Evolutionary conservation across 2,329 filamentous ascomycete species (phyloP).

Genomic region (Aspergillus eucalypticola): DNA sequence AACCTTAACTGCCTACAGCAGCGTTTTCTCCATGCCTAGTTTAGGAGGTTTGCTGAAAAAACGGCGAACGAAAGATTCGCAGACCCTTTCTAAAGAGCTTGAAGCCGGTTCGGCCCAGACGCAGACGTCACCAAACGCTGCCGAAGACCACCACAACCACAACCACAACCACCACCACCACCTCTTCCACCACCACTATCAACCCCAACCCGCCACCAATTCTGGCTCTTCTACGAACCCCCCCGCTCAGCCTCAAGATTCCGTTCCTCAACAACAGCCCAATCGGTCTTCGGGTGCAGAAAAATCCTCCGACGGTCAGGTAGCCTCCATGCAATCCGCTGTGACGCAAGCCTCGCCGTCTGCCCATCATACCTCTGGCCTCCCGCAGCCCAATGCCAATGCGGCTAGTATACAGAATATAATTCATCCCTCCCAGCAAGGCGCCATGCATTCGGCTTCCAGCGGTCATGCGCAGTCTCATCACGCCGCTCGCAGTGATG

Average conservation of each 20-base stretch:
- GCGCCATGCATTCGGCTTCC: constrained; percentile 30
- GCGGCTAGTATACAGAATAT: constrained; percentile 80
- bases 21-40: constrained; percentile 71
- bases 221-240: background rate
- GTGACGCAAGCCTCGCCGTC: constrained; percentile 36
- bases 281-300: constrained; percentile 22
- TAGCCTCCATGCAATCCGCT: constrained; percentile 41
- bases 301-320: constrained; percentile 25
- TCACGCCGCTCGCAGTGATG: constrained; percentile 20
- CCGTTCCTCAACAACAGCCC: background rate
- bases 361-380: constrained; percentile 27
- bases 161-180: constrained; percentile 31
- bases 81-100: constrained; percentile 55
- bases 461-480: constrained; percentile 21
- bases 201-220: constrained; percentile 25
- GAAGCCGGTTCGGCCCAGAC: constrained; percentile 68
- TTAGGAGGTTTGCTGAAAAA: constrained; percentile 92
- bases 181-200: constrained; percentile 29
- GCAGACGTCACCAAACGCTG: constrained; percentile 59
- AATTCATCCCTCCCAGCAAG: constrained; percentile 65
- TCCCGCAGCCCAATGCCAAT: constrained; percentile 51
- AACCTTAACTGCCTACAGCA: constrained; percentile 19
- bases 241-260: background rate
- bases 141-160: constrained; percentile 29
- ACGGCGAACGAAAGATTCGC: constrained; percentile 93